phyloP scores from a whole-genome alignment of 805 yeast genomes.

The Pichia ethanolica region DNA sequence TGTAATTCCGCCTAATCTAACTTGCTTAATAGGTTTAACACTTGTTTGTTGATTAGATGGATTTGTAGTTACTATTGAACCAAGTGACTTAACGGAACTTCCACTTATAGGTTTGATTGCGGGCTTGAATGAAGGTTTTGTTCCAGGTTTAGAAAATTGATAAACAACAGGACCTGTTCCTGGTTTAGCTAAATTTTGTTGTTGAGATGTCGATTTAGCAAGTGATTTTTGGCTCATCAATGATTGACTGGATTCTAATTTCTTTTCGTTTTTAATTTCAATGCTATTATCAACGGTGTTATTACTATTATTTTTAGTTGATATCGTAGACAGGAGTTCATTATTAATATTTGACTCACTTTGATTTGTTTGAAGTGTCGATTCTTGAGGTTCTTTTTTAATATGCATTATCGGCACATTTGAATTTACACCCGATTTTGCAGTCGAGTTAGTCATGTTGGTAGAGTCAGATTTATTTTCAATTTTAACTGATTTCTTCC shows the following conservation, averaged over 20 bases:
- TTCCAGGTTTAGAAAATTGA: slow-evolving; percentile 8
- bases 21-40: slow-evolving; percentile 7
- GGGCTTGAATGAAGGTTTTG: slow-evolving; percentile 9
- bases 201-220: neutral
- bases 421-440: neutral
- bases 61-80: neutral
- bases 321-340: neutral
- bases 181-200: neutral
- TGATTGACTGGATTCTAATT: no score
- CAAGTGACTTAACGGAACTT: neutral
- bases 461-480: neutral
- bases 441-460: neutral
- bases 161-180: slow-evolving; percentile 3
- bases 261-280: no score
- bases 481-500: no score
- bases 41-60: slow-evolving; percentile 4
- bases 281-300: no score
- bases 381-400: neutral
- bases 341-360: no score
- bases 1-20: neutral
- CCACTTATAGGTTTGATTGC: slow-evolving; percentile 3
- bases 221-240: no score
- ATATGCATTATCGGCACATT: neutral
- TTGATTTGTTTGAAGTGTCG: neutral
- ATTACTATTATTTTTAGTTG: neutral